Base-by-base conservation (phyloP, 2,329 filamentous ascomycete genomes). In the Trichophyton simii region DNA sequence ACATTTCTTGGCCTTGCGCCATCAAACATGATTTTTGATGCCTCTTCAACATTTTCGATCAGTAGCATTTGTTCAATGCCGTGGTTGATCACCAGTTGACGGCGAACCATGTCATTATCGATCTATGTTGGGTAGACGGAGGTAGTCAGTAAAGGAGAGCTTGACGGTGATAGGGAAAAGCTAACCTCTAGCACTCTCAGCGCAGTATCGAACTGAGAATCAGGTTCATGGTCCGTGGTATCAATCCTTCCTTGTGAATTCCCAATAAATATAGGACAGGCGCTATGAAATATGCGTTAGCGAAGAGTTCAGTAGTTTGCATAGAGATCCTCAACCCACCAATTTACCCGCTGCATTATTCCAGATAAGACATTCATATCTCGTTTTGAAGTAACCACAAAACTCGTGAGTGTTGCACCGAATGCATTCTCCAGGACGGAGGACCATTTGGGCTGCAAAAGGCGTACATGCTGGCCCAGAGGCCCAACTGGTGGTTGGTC, bases 61-160 rank as follows among this genome's bases (percentile, higher is more conserved):
- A 99, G 78, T 4, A 96, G 83, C 6, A 87, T 84, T 72, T 96
- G 91, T 64, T 99, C 94, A 59, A 96, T 89, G 5, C 77, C 76
- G 67, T 90, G 82, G 64, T 86, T 87, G 71, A 97, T 94, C 68
- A 99, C 87, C 55, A 97, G 77, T 63, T 91, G 86, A 63, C 90
- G 87, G 58, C 85, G 85, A 20, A 96, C 86, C 50, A 88, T 75
- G 20, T 88, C 82, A 66, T 92, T 84, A 63, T 94, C 88, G 64
- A 97, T 88, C 73, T 90, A 63, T 20, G 48, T 8, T 15, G 52
- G 28, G 9, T 6, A 41, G 22, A 2, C 57, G 31, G 18, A 42
- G 38, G 13, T 48, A 8, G 38, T 61, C 41, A 52, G 22, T 46
- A 36, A 50, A 31, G 31, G 22, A 9, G 36, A 8, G 8, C 3